A percentile compares a stretch with the other conserved stretches of the same genome.
phyloP scores from a whole-genome alignment of 2,329 filamentous ascomycete genomes.

The Neocatenulostroma microsporum region DNA sequence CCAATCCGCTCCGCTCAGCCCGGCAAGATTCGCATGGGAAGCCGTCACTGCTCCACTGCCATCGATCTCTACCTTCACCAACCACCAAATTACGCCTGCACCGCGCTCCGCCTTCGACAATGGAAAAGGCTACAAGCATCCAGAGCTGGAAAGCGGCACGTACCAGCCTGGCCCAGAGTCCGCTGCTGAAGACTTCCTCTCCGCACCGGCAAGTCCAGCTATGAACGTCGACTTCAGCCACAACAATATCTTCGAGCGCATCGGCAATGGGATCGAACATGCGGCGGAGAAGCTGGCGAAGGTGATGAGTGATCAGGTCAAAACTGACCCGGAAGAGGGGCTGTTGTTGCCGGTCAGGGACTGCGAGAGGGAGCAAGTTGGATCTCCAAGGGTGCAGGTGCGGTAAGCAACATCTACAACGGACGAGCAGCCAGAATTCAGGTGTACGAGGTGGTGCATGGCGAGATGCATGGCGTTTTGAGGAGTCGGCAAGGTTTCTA shows the following conservation, averaged over 20 bases:
- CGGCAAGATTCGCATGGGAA: slow-evolving; percentile 5
- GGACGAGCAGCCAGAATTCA: too few relatives aligned
- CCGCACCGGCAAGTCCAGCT: neutral
- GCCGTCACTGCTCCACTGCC: slow-evolving; percentile 11
- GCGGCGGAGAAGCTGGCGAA: slow-evolving; percentile 14
- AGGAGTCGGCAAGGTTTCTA: too few relatives aligned
- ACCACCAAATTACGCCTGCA: too few relatives aligned
- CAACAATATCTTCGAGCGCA: slow-evolving; percentile 12
- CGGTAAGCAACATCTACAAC: too few relatives aligned
- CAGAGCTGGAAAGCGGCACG: neutral
- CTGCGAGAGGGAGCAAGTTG: slow-evolving; percentile 15
- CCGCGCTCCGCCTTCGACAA: too few relatives aligned
- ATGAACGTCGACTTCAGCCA: too few relatives aligned
- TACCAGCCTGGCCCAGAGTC: neutral
- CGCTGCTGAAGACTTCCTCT: too few relatives aligned
- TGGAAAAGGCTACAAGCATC: too few relatives aligned
- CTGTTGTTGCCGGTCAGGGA: slow-evolving; percentile 20
- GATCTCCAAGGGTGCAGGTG: slow-evolving; percentile 11
- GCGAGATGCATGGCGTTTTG: too few relatives aligned
- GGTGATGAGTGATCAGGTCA: slow-evolving; percentile 16
- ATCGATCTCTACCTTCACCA: too few relatives aligned
- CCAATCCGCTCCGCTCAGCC: slow-evolving; percentile 1
- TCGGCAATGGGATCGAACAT: slow-evolving; percentile 16
- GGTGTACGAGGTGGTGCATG: too few relatives aligned
- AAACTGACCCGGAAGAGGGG: slow-evolving; percentile 17